Conservation (phyloP, 2,329 filamentous ascomycete species). For the Neurospora sp. region DNA sequence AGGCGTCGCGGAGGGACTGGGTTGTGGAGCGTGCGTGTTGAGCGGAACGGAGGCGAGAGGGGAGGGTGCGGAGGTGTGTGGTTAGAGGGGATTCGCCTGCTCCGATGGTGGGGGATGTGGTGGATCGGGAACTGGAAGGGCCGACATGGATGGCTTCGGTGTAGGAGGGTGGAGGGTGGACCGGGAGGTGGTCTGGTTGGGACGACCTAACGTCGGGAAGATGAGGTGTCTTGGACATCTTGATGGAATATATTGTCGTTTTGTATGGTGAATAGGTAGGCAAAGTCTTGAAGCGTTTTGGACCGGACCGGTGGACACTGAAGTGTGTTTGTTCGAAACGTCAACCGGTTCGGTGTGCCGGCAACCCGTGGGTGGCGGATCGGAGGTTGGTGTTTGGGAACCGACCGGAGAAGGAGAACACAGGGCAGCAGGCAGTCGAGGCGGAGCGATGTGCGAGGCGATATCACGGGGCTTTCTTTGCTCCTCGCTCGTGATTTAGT, state of each 20-base stretch:
- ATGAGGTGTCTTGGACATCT: constrained; percentile 8
- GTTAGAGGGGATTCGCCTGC: constrained; percentile 13
- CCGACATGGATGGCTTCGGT: constrained; percentile 12
- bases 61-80: constrained; percentile 21
- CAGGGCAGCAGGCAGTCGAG: not conserved
- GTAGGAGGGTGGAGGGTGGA: constrained; percentile 14
- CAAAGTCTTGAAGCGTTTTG: not conserved
- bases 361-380: not conserved
- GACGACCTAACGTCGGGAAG: constrained; percentile 1
- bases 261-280: not conserved
- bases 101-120: constrained; percentile 1
- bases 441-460: not conserved
- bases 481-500: not conserved
- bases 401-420: not conserved
- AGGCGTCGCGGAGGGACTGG: constrained; percentile 24
- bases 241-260: not conserved
- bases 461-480: not conserved
- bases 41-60: constrained; percentile 10
- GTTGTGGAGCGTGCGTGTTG: constrained; percentile 9
- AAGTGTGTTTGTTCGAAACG: not conserved
- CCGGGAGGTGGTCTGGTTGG: not conserved
- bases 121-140: no score
- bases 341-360: not conserved
- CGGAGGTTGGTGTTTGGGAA: not conserved
- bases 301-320: not conserved